Evolutionary conservation across 2,329 filamentous ascomycete genomes (phyloP).

Genomic region (Alternaria viburni): DNA sequence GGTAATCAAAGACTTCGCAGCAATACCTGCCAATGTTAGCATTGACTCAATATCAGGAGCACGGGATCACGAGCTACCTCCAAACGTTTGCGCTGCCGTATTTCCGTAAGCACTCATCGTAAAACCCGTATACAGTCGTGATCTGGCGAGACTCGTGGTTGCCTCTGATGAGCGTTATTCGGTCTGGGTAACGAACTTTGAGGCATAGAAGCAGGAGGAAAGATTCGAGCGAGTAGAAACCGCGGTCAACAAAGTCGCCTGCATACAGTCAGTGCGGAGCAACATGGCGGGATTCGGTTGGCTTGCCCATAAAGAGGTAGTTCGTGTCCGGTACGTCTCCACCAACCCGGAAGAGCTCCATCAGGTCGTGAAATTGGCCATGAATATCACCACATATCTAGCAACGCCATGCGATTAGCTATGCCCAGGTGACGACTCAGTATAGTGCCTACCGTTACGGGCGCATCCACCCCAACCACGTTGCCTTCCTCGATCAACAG

Average conservation of each 20-base stretch:
- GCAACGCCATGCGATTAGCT: constrained; percentile 1
- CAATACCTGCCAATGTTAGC: constrained; percentile 63
- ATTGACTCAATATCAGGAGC: neutral
- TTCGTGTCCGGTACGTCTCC: constrained; percentile 95
- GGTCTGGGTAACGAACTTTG: constrained; percentile 96
- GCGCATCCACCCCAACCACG: constrained; percentile 91
- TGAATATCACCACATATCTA: constrained; percentile 85
- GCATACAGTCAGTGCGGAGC: constrained; percentile 3
- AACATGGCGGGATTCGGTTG: neutral
- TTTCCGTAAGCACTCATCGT: constrained; percentile 94
- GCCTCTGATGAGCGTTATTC: constrained; percentile 93
- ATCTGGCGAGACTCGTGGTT: constrained; percentile 98
- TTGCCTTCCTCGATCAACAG: constrained; percentile 97
- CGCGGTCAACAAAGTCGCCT: constrained; percentile 97
- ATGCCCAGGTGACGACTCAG: neutral
- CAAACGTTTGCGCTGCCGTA: constrained; percentile 97
- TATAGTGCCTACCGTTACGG: constrained; percentile 74
- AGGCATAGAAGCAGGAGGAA: constrained; percentile 94
- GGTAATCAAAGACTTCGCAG: constrained; percentile 97
- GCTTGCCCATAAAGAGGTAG: constrained; percentile 92
- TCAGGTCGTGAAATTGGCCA: constrained; percentile 93
- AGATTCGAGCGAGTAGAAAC: constrained; percentile 97
- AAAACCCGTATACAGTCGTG: constrained; percentile 97
- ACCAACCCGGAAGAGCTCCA: constrained; percentile 94
- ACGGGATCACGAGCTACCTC: constrained; percentile 49